Conservation (phyloP, 2,329 filamentous ascomycete species). For the Ophiostoma ulmi region DNA sequence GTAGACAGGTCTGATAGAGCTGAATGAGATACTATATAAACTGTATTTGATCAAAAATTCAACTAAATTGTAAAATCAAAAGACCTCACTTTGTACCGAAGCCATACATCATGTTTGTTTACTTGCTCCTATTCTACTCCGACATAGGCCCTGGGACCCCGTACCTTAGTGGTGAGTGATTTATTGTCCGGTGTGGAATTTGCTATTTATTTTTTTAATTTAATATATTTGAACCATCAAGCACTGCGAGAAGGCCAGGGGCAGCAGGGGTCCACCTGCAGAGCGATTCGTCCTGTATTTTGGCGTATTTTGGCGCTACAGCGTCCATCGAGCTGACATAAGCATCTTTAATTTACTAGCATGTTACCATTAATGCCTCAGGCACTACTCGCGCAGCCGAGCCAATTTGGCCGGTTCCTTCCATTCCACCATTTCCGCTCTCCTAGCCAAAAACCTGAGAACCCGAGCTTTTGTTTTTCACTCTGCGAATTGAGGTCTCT, state of each 20-base stretch:
- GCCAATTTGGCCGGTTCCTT: constrained; percentile 25
- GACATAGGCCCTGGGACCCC: neutral
- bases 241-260: neutral
- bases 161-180: constrained; percentile 17
- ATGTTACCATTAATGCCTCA: constrained; percentile 16
- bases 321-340: neutral
- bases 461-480: constrained; percentile 25
- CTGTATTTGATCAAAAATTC: neutral
- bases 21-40: neutral
- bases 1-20: constrained; percentile 32
- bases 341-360: neutral
- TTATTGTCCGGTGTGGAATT: constrained; percentile 9
- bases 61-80: neutral
- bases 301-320: neutral
- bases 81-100: neutral
- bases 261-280: neutral
- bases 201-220: neutral
- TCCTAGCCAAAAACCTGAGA: constrained; percentile 29
- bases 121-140: constrained; percentile 4
- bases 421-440: constrained; percentile 22
- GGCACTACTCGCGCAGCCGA: constrained; percentile 19
- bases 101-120: neutral
- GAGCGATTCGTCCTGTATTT: neutral
- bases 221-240: neutral
- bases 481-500: constrained; percentile 18